These are phyloP conservation scores for Fusarium sterilihyphosum DNA, from an alignment of 2,329 filamentous ascomycete species.

Conservation along the genomic window DNA sequence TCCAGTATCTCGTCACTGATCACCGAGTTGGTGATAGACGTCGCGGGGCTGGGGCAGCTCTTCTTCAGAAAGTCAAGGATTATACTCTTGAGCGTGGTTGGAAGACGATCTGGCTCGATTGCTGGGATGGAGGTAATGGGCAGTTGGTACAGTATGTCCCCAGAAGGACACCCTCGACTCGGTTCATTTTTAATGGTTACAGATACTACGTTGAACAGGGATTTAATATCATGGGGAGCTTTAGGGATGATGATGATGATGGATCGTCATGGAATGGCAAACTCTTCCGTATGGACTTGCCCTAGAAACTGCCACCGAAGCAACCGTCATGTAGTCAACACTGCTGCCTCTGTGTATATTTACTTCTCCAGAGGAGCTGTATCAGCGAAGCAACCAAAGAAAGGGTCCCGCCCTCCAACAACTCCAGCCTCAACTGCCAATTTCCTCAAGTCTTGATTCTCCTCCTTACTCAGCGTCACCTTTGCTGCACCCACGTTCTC, in stretches of 20 bases:
- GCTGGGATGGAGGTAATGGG: slow-evolving; percentile 40
- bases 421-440: slow-evolving; percentile 43
- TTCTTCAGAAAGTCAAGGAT: slow-evolving; percentile 29
- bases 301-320: slow-evolving; percentile 3
- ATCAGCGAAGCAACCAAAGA: slow-evolving; percentile 28
- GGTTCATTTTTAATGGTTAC: slow-evolving; percentile 10
- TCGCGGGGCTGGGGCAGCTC: slow-evolving; percentile 24
- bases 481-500: slow-evolving; percentile 53
- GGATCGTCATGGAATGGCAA: slow-evolving; percentile 24
- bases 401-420: slow-evolving; percentile 40
- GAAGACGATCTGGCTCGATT: slow-evolving; percentile 41
- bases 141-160: slow-evolving; percentile 35
- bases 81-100: slow-evolving; percentile 25
- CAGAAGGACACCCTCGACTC: background rate
- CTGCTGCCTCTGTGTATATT: background rate
- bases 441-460: slow-evolving; percentile 48
- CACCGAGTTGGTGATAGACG: slow-evolving; percentile 19
- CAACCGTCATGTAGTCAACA: background rate
- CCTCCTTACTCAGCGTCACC: slow-evolving; percentile 47
- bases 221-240: slow-evolving; percentile 24
- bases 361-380: slow-evolving; percentile 29
- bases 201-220: slow-evolving; percentile 37
- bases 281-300: slow-evolving; percentile 29
- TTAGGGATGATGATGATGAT: slow-evolving; percentile 1
- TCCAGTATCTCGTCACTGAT: slow-evolving; percentile 28